Base-by-base conservation (phyloP, 140 eudicot genomes). In the Senecio squalidus region DNA sequence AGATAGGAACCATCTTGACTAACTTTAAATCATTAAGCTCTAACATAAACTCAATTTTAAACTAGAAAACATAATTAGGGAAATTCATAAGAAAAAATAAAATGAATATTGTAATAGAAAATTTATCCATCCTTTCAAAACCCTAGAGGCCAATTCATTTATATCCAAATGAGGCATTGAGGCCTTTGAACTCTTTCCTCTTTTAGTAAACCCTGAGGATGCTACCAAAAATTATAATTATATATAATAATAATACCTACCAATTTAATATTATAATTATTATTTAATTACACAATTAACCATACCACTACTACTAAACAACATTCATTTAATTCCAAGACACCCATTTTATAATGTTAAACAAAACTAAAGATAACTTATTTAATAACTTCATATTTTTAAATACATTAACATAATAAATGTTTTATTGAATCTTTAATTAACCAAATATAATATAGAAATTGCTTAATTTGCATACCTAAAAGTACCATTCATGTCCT, bases 51-150 rank as follows among this genome's bases (percentile, higher is more conserved):
- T 34, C 9, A 11, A 34, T n/a, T n/a, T n/a, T n/a, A 34, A 11
- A 34, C n/a, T 34, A 34, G 13, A 34, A 7, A 34, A 34, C 17
- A 18, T 2, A 6, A 5, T 45, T 17, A 3, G 51, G 24, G 25
- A 20, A 46, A 15, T 3, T 20, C n/a, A 46, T 20, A 2, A 22
- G 2, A 23, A 49, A 49, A 21, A 2, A 21, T 3, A 28, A 58
- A 58, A 47, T 36, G 23, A 16, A 68, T 47, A 34, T 68, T 68
- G 31, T 31, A 38, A 67, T 9, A 67, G 25, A 38, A 13, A 60
- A 38, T 8, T 11, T 65, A 36, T 56, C 62, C 57, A 65, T 6
- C 78, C 78, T 57, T 72, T 72, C 78, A 58, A 57, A 65, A 56
- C 68, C 61, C 71, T 58, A 65, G 65, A 65, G 46, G 78, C 17